These are phyloP conservation scores for Lasiosphaeriaceae sp. DNA, from an alignment of 495 filamentous ascomycete species.

Conservation along the genomic window DNA sequence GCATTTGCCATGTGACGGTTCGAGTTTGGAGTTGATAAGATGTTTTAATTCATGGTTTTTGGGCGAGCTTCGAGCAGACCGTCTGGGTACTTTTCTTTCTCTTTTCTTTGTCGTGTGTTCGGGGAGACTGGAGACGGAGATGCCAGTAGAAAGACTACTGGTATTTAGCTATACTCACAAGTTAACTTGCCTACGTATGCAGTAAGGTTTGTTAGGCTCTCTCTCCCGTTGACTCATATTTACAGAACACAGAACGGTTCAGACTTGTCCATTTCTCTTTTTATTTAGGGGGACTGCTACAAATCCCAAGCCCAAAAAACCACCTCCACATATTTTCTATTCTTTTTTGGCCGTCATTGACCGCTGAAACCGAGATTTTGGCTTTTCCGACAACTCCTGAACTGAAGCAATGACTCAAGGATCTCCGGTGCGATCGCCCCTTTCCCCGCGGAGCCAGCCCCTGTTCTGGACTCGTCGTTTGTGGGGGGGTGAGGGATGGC, in stretches of 20 bases:
- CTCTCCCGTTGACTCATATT: no score
- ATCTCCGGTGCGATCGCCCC: not conserved
- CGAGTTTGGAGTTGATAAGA: not conserved
- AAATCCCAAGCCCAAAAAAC: no score
- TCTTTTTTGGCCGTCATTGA: no score
- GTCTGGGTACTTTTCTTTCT: not conserved
- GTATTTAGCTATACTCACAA: not conserved
- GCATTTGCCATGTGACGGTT: not conserved
- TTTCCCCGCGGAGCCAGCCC: not conserved
- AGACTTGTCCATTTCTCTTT: no score
- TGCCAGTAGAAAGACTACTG: not conserved
- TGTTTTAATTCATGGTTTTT: not conserved
- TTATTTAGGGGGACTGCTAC: no score
- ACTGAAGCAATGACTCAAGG: not conserved
- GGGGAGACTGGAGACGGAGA: not conserved
- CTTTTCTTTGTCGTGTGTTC: not conserved
- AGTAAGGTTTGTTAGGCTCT: no score
- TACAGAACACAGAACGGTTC: no score
- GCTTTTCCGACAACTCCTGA: not conserved
- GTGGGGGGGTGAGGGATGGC: no score
- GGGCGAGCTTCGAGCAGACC: not conserved
- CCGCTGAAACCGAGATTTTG: not conserved
- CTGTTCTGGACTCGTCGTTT: no score
- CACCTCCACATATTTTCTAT: no score
- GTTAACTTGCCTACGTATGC: not conserved